phyloP scores from a whole-genome alignment of 2,329 filamentous ascomycete genomes.

The Dryadomyces quercus-mongolicae region DNA sequence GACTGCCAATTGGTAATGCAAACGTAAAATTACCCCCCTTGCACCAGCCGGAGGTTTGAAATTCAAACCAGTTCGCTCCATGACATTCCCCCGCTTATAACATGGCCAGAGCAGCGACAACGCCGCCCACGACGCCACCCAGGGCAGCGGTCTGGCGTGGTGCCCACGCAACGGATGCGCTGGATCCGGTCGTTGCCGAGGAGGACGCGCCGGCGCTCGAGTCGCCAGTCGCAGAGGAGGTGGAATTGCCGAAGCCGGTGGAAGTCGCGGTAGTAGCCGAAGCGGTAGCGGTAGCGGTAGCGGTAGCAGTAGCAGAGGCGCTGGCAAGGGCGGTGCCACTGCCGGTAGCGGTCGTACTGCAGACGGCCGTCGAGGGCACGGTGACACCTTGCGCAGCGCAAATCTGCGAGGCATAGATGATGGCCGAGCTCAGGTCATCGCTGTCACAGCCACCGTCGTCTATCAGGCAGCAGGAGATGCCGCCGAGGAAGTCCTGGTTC shows the following conservation, averaged over 20 bases:
- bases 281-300: conserved; percentile 6
- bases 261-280: conserved; percentile 7
- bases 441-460: conserved; percentile 16
- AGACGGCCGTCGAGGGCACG: conserved; percentile 21
- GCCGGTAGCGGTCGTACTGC: conserved; percentile 10
- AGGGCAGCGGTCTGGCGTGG: conserved; percentile 8
- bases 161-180: conserved; percentile 6
- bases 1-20: too few relatives aligned
- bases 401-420: conserved; percentile 19
- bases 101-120: conserved; percentile 13
- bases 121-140: conserved; percentile 12
- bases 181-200: conserved; percentile 1
- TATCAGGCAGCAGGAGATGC: conserved; percentile 25
- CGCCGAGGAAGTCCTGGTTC: conserved; percentile 25
- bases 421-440: conserved; percentile 18
- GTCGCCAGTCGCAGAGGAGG: neutral
- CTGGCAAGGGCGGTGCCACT: neutral
- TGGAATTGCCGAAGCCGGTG: conserved; percentile 3
- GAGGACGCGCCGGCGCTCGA: conserved; percentile 1
- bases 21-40: too few relatives aligned
- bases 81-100: conserved; percentile 9
- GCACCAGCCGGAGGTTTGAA: too few relatives aligned
- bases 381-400: conserved; percentile 20
- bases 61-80: neutral
- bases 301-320: conserved; percentile 3